Evolutionary conservation across 352 stramenopile species (phyloP).

Genomic region (Pythium chondricola): DNA sequence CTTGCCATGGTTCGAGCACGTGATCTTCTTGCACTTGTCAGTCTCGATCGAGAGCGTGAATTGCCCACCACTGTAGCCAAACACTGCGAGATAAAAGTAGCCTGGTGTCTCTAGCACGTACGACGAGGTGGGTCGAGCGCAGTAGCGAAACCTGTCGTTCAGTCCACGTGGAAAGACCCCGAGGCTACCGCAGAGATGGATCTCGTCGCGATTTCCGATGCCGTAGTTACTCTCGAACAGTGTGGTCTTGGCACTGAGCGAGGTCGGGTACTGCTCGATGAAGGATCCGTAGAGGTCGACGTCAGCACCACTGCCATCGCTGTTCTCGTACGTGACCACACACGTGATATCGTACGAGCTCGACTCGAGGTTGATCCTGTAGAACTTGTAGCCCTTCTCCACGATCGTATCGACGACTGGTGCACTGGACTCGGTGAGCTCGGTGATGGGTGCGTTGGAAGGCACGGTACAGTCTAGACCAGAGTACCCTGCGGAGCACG

Average conservation of each 20-base stretch:
- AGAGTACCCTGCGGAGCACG: slow-evolving; percentile 36
- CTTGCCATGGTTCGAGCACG: slow-evolving; percentile 46
- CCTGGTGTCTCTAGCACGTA: slow-evolving; percentile 53
- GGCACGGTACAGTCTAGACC: slow-evolving; percentile 28
- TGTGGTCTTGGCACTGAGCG: slow-evolving; percentile 30
- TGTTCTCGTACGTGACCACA: slow-evolving; percentile 29
- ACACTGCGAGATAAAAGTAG: slow-evolving; percentile 63
- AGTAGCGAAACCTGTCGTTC: slow-evolving; percentile 54
- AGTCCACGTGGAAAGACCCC: slow-evolving; percentile 53
- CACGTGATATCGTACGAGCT: slow-evolving; percentile 72
- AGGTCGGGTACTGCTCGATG: slow-evolving; percentile 47
- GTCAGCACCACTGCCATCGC: slow-evolving; percentile 24
- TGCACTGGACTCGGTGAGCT: slow-evolving; percentile 22
- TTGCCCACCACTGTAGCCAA: slow-evolving; percentile 38
- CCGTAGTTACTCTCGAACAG: slow-evolving; percentile 56
- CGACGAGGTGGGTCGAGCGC: slow-evolving; percentile 34
- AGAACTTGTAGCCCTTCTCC: slow-evolving; percentile 66
- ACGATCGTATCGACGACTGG: slow-evolving; percentile 21
- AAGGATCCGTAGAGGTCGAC: slow-evolving; percentile 75
- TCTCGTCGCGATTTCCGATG: slow-evolving; percentile 34
- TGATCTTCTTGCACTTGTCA: slow-evolving; percentile 59
- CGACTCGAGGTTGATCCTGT: slow-evolving; percentile 47
- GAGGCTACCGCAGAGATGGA: slow-evolving; percentile 61
- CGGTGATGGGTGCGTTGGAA: slow-evolving; percentile 14
- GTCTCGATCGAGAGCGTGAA: slow-evolving; percentile 47